phyloP scores from a whole-genome alignment of 306 rosid genomes.

The Corylus americana region DNA sequence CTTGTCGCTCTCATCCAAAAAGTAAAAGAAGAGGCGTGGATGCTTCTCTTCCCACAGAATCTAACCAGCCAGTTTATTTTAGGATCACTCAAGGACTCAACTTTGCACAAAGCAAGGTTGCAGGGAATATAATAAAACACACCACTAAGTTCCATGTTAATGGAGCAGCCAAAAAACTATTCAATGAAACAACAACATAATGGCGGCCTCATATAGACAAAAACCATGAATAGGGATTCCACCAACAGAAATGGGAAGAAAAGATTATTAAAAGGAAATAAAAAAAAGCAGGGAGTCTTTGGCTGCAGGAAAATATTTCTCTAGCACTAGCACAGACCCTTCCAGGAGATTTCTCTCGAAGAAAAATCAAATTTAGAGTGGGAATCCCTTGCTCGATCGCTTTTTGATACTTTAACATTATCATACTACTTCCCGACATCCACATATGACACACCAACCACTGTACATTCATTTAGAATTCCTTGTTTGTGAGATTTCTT shows the following conservation, averaged over 20 bases:
- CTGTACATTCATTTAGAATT: conserved; percentile 4
- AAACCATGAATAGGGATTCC: conserved; percentile 32
- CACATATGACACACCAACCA: conserved; percentile 21
- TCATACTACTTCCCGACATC: conserved; percentile 8
- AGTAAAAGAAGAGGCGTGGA: conserved; percentile 43
- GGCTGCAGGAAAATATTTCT: not conserved
- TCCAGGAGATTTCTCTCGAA: conserved; percentile 17
- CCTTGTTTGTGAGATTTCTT: conserved; percentile 14
- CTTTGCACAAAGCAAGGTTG: conserved; percentile 35
- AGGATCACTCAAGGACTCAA: conserved; percentile 14
- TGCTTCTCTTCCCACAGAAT: conserved; percentile 26
- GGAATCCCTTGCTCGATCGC: conserved; percentile 12
- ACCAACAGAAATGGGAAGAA: conserved; percentile 29
- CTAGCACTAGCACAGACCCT: conserved; percentile 17
- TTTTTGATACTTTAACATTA: conserved; percentile 21
- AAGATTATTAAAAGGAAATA: conserved; percentile 2
- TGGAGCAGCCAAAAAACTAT: conserved; percentile 23
- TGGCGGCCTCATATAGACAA: conserved; percentile 6
- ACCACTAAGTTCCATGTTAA: conserved; percentile 29
- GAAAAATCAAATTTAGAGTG: conserved; percentile 29
- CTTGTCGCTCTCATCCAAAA: conserved; percentile 8
- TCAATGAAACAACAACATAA: conserved; percentile 36
- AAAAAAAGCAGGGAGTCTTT: conserved; percentile 35
- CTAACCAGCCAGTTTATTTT: conserved; percentile 19
- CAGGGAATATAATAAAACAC: conserved; percentile 20